A percentile compares a stretch with the other conserved stretches of the same genome.
Conservation (phyloP, 345 rosid species). For the Melaleuca quinquenervia region DNA sequence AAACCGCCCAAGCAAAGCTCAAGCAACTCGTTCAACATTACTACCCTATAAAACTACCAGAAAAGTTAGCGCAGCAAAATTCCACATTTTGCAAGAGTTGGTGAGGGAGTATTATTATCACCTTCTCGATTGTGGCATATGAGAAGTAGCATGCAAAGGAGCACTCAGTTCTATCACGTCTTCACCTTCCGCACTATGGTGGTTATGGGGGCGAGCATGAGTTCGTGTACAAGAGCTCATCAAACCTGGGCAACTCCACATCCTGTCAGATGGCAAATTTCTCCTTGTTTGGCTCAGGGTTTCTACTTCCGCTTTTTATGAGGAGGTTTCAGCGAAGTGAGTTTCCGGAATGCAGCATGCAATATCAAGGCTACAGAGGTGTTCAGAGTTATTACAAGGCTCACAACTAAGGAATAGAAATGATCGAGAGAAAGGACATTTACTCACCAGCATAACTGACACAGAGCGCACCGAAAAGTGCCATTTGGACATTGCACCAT, state of each 20-base stretch:
- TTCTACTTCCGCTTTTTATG: constrained; percentile 5
- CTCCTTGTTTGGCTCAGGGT: neutral
- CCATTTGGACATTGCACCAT: constrained; percentile 73
- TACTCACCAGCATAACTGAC: constrained; percentile 67
- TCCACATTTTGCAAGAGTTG: neutral
- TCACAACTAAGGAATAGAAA: neutral
- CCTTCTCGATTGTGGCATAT: neutral
- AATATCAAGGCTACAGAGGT: constrained; percentile 43
- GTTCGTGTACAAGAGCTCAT: neutral
- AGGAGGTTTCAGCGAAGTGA: constrained; percentile 48
- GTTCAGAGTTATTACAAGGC: neutral
- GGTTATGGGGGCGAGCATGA: neutral
- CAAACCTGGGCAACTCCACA: neutral
- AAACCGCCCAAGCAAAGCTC: neutral
- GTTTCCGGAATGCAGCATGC: constrained; percentile 80
- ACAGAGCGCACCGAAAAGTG: constrained; percentile 55
- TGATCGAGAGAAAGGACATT: neutral
- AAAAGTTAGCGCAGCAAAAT: neutral
- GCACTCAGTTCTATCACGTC: neutral
- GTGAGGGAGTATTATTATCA: neutral
- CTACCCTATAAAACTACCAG: neutral
- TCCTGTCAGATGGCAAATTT: neutral
- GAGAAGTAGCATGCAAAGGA: neutral
- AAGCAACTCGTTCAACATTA: neutral
- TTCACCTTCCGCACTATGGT: neutral